A percentile compares a stretch with the other conserved stretches of the same genome.
phyloP scores from a whole-genome alignment of 805 yeast species.

The Tetrapisispora phaffii region DNA sequence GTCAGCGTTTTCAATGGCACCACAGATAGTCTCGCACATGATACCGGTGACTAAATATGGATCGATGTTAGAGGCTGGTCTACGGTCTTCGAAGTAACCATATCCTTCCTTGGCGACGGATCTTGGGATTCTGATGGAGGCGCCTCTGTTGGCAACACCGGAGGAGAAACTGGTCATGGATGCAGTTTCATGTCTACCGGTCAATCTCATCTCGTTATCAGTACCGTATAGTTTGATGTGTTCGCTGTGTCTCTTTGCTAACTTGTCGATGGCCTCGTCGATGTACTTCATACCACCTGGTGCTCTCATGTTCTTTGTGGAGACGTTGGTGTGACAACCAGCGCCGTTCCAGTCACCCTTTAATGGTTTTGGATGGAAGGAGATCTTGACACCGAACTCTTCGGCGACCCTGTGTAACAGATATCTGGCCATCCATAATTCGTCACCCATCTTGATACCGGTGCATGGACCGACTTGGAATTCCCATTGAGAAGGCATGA shows the following conservation, averaged over 20 bases:
- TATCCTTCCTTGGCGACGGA: constrained; percentile 95
- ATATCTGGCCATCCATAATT: constrained; percentile 93
- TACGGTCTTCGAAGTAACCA: constrained; percentile 99
- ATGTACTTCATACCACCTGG: constrained; percentile 95
- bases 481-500: constrained; percentile 99
- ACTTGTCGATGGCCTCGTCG: constrained; percentile 85
- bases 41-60: constrained; percentile 98
- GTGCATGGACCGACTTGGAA: constrained; percentile 98
- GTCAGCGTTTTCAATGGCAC: constrained; percentile 89
- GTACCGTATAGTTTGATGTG: constrained; percentile 92
- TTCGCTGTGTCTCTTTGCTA: constrained; percentile 92
- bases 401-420: constrained; percentile 90
- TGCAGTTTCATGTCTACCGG: constrained; percentile 98
- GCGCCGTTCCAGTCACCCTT: constrained; percentile 99
- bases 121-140: constrained; percentile 97
- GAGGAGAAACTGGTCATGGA: constrained; percentile 81
- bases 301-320: constrained; percentile 81
- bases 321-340: constrained; percentile 98
- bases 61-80: constrained; percentile 99
- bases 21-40: constrained; percentile 93
- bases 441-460: constrained; percentile 95
- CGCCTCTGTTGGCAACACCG: constrained; percentile 99
- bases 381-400: constrained; percentile 96
- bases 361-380: constrained; percentile 98
- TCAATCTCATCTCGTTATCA: constrained; percentile 90